phyloP scores from a whole-genome alignment of 2,329 filamentous ascomycete species.

The Alternaria triticina region DNA sequence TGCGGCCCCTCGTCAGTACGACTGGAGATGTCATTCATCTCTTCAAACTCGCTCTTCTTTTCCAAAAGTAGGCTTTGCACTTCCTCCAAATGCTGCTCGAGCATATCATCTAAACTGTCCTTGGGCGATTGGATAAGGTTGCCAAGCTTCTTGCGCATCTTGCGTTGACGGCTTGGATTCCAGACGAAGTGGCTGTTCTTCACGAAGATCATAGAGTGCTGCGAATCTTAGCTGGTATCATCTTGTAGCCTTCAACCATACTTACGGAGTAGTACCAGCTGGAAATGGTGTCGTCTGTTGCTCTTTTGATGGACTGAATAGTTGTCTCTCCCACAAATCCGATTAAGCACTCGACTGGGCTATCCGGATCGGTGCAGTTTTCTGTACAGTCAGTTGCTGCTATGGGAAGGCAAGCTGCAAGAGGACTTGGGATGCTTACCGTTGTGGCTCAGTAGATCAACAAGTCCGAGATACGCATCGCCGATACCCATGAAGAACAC shows the following conservation, averaged over 20 bases:
- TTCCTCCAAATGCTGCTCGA: conserved; percentile 58
- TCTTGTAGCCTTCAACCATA: neutral
- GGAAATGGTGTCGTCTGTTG: conserved; percentile 73
- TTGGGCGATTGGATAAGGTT: conserved; percentile 56
- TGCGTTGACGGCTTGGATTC: conserved; percentile 64
- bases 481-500: conserved; percentile 89
- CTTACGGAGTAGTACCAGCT: conserved; percentile 78
- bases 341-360: conserved; percentile 69
- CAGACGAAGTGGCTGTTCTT: conserved; percentile 78
- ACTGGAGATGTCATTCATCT: conserved; percentile 25
- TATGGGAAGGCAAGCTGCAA: neutral
- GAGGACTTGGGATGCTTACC: conserved; percentile 55
- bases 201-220: conserved; percentile 80
- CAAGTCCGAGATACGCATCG: conserved; percentile 83
- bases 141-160: conserved; percentile 65
- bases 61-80: conserved; percentile 56
- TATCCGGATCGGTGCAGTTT: conserved; percentile 64
- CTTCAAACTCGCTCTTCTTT: conserved; percentile 50
- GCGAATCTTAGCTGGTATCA: neutral
- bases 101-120: conserved; percentile 62
- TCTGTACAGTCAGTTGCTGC: conserved; percentile 42
- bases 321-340: conserved; percentile 80
- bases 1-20: conserved; percentile 29
- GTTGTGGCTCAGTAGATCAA: conserved; percentile 78
- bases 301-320: conserved; percentile 73